Percentiles rank a stretch among this genome's conserved stretches.
phyloP scores from a whole-genome alignment of 1,139 yeast species.

The Saccharomycopsis hybrid region DNA sequence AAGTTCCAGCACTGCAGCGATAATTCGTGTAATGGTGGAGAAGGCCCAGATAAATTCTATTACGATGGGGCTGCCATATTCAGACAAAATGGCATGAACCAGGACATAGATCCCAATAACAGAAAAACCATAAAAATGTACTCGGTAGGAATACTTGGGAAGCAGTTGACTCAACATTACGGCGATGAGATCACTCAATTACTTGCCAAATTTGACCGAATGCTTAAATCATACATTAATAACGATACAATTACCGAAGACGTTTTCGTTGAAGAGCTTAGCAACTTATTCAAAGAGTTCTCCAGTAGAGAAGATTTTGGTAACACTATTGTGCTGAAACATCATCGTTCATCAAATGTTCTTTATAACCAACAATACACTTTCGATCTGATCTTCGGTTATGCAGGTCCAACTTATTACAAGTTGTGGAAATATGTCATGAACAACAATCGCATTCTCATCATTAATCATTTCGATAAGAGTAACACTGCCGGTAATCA shows the following conservation, averaged over 20 bases:
- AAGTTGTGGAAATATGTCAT: slow-evolving; percentile 12
- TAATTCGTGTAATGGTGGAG: background rate
- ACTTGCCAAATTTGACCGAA: background rate
- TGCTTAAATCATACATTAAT: background rate
- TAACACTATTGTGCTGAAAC: background rate
- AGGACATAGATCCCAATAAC: slow-evolving; percentile 9
- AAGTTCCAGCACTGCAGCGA: background rate
- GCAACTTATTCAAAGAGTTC: background rate
- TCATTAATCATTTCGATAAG: slow-evolving; percentile 16
- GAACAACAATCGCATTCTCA: slow-evolving; percentile 10
- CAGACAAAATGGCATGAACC: slow-evolving; percentile 17
- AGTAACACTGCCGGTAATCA: background rate
- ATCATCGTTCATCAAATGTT: too few relatives aligned
- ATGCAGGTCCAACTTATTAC: slow-evolving; percentile 15
- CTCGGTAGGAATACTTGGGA: slow-evolving; percentile 15
- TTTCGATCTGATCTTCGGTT: too few relatives aligned
- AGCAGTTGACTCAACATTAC: background rate
- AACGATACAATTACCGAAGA: too few relatives aligned
- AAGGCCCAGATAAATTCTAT: background rate
- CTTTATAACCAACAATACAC: background rate
- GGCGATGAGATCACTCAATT: background rate
- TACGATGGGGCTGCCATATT: slow-evolving; percentile 11
- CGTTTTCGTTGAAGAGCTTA: background rate
- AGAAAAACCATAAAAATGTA: slow-evolving; percentile 17
- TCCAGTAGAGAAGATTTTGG: background rate